Percentiles rank a stretch among this genome's conserved stretches.
phyloP scores from a whole-genome alignment of 306 rosid genomes.

The Cucurbita pepo region DNA sequence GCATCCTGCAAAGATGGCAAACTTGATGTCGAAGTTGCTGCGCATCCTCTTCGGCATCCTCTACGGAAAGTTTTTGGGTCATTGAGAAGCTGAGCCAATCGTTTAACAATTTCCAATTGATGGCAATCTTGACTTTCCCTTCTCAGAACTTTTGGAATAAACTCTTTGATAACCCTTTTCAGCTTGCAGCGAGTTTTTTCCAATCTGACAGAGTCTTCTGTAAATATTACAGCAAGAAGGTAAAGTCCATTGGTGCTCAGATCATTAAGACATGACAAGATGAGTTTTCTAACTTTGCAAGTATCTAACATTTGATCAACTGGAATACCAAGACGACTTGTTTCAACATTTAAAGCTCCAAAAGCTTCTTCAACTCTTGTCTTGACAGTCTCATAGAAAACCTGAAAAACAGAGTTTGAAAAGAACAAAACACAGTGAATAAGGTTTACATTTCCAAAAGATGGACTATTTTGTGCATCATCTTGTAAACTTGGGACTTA shows the following conservation, averaged over 20 bases:
- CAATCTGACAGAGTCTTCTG: conserved; percentile 22
- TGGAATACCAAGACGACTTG: conserved; percentile 12
- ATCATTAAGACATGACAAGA: conserved; percentile 33
- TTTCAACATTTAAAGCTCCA: conserved; percentile 23
- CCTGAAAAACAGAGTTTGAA: conserved; percentile 23
- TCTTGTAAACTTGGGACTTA: background rate
- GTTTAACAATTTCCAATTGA: conserved; percentile 19
- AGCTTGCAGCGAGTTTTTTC: conserved; percentile 51
- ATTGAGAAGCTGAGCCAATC: conserved; percentile 29
- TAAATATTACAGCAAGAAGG: conserved; percentile 33
- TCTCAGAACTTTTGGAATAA: conserved; percentile 24
- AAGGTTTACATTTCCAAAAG: background rate
- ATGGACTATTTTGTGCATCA: background rate
- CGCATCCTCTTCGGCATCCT: conserved; percentile 13
- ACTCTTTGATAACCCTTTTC: conserved; percentile 32
- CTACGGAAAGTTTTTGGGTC: conserved; percentile 35
- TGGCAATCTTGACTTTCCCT: conserved; percentile 7
- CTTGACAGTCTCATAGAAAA: conserved; percentile 50
- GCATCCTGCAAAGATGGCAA: conserved; percentile 19
- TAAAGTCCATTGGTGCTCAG: conserved; percentile 53
- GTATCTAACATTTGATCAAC: conserved; percentile 17
- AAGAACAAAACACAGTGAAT: background rate
- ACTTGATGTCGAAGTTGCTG: conserved; percentile 14
- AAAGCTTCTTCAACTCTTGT: conserved; percentile 34
- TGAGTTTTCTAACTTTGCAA: conserved; percentile 13